Evolutionary conservation across 495 filamentous ascomycete genomes (phyloP), one percentile per base, ranked within the genome.

Genomic region (Trichoderma gamsii): DNA sequence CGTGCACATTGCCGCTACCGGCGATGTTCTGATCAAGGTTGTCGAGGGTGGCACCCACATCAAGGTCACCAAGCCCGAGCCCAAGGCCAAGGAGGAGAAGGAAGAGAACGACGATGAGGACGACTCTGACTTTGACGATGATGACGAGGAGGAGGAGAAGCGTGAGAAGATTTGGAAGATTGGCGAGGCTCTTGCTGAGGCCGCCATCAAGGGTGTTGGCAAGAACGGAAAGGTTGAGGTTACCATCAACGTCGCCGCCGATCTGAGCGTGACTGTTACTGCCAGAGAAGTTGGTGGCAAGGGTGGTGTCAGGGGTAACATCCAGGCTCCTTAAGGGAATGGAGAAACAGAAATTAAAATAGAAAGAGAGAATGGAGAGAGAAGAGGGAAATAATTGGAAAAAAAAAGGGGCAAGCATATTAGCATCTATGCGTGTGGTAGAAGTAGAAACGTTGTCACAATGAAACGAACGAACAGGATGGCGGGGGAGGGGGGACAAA

Each of bases 151-250:
- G 65, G 92, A 92, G 74, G 95, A 97, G 78, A 84, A 86, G 72
- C 84, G 92, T 69, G 91, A 95, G 79, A 90, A 93, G 82, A 84
- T 94, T n/a, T 97, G 92, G 90, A 96, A 94, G 81, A 86, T 92
- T 41, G 90, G 90, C 68, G 87, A 82, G 68, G 83, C 91, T 65
- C 86, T 99, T 64, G 93, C 92, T 63, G 95, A 99, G 82, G 90
- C 91, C 13, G 90, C 88, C 41, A 77, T 98, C 73, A 89, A 84
- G 78, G 90, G 83, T 68, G 86, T 93, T 67, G 92, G 91, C 86
- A 93, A 93, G 82, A 91, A 91, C 46, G 84, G 85, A 71, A 97
- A 95, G 82, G 88, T 98, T 70, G 95, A 98, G 84, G 87, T 98
- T 63, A 94, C 90, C 75, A 84, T 99, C 69, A 93, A 92, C 72